Base-by-base conservation (phyloP, 352 stramenopile species). In the Phytophthora pistaciae region DNA sequence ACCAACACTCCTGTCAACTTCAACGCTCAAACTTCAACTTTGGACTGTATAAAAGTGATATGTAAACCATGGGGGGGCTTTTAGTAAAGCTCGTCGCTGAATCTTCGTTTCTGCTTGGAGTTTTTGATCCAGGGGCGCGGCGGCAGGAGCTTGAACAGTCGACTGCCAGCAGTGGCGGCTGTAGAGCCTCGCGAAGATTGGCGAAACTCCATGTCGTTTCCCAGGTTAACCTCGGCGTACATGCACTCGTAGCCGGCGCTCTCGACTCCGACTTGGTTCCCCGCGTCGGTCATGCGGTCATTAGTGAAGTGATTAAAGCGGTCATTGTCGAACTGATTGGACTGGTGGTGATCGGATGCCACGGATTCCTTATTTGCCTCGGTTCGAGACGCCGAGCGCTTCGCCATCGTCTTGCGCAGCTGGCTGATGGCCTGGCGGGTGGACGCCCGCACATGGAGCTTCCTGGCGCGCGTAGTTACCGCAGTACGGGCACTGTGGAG, bases 401-500 rank as follows among this genome's bases (percentile, higher is more conserved):
- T 63, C 2, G 27, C 8, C 50, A 69, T 64, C n/a, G 29, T 65
- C 46, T 75, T 78, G 49, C 66, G 66, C 20, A 78, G 52, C 3
- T 75, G 66, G 20, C 38, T 63, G 23, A 78, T 66, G 33, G 66
- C 71, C 18, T 74, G 60, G 29, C 56, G 60, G 27, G 70, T 73
- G 20, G 70, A 78, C 21, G 71, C 70, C 9, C 66, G 70, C 11
- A 78, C 60, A 36, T 78, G 70, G n/a, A 78, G 56, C 50, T 71
- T 74, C 42, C 68, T 71, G 20, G 66, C 64, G 23, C 27, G 58
- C 4, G 55, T 55, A 20, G 40, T 25, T 27, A 78, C 46, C 25
- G 60, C 55, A 10, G 25, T 60, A 9, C 66, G 66, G 21, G 70
- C 70, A 31, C 56, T 74, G 16, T 59, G 55, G 1, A 78, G 46